Conservation (phyloP, 306 rosid genomes). For the Gastrolobium villosum region DNA sequence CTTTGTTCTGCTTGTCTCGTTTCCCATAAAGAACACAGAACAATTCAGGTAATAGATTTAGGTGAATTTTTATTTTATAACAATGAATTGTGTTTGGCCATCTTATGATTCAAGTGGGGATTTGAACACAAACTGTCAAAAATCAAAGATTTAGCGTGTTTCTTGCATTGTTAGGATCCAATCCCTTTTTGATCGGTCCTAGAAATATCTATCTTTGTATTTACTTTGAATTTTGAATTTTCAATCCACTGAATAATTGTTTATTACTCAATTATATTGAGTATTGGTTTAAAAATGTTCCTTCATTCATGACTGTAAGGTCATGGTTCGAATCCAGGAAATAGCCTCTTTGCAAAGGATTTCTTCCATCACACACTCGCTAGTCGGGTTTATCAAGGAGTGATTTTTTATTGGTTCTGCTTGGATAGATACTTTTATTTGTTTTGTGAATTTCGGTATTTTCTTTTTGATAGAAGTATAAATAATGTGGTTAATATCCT, state of each 20-base stretch:
- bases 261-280: slow-evolving; percentile 37
- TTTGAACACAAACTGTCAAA: not conserved
- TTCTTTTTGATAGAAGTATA: slow-evolving; percentile 27
- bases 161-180: slow-evolving; percentile 47
- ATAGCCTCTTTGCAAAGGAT: too few species aligned
- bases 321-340: too few species aligned
- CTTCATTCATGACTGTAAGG: too few species aligned
- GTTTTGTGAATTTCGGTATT: not conserved
- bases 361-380: too few species aligned
- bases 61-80: not conserved
- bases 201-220: not conserved
- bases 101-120: slow-evolving; percentile 8
- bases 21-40: slow-evolving; percentile 71
- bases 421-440: slow-evolving; percentile 23
- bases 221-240: slow-evolving; percentile 16
- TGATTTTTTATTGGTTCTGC: slow-evolving; percentile 36
- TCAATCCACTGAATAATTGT: slow-evolving; percentile 28
- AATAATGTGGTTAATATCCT: slow-evolving; percentile 39
- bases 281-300: too few species aligned
- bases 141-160: slow-evolving; percentile 28
- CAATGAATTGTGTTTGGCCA: not conserved
- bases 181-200: slow-evolving; percentile 41
- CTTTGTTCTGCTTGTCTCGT: slow-evolving; percentile 71
- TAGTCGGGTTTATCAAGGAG: too few species aligned
- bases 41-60: slow-evolving; percentile 62